Conservation (phyloP, 371 early-diverging fungal genomes). For the Zopfochytrium polystomum region DNA sequence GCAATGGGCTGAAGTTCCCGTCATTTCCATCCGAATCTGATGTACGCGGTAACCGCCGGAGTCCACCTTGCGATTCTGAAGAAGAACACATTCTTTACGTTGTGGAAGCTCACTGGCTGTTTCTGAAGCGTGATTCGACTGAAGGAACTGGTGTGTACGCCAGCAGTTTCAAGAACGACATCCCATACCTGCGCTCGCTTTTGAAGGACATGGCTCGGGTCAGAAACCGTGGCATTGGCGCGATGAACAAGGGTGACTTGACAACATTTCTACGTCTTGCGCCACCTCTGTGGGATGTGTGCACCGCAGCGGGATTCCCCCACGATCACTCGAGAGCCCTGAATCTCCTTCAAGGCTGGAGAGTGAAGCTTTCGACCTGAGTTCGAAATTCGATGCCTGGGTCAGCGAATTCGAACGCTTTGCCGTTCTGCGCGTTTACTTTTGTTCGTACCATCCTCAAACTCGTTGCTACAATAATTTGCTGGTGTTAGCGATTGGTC, state of each 20-base stretch:
- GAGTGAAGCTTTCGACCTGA: background rate
- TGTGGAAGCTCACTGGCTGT: background rate
- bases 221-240: background rate
- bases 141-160: background rate
- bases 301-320: background rate
- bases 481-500: too few species aligned
- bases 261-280: background rate
- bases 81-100: background rate
- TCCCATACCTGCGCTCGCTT: background rate
- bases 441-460: too few species aligned
- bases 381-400: too few species aligned
- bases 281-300: background rate
- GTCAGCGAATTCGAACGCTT: too few species aligned
- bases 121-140: background rate
- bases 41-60: background rate
- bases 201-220: background rate
- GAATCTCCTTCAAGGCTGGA: background rate
- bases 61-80: too few species aligned
- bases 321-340: background rate
- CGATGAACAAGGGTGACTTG: background rate
- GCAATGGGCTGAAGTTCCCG: background rate
- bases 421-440: too few species aligned
- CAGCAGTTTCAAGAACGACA: background rate
- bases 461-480: too few species aligned
- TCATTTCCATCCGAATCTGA: background rate